These are phyloP conservation scores for Clonostachys rhizophaga DNA, from an alignment of 2,329 filamentous ascomycete genomes.

Conservation along the genomic window DNA sequence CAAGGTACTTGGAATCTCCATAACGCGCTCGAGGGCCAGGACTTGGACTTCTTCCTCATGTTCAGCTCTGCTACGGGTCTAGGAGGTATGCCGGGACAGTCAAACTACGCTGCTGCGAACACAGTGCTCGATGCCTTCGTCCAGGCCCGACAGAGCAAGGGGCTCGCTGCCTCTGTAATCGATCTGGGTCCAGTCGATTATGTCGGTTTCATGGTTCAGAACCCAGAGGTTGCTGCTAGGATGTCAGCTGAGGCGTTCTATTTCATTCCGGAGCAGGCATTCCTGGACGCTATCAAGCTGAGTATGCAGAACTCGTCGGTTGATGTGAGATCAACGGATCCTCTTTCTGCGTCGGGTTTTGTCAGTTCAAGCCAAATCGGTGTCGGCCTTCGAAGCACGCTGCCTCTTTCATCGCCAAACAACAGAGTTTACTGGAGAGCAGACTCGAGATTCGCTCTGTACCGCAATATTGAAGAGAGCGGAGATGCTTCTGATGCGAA, in stretches of 20 bases:
- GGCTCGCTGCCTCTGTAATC: neutral
- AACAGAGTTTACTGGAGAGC: neutral
- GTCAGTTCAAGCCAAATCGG: neutral
- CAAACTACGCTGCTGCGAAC: conserved; percentile 30
- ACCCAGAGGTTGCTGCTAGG: too few relatives aligned
- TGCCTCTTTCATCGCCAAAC: neutral
- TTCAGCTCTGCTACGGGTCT: conserved; percentile 26
- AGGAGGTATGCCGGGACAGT: conserved; percentile 24
- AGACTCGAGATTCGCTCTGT: too few relatives aligned
- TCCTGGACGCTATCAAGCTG: neutral
- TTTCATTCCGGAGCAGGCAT: neutral
- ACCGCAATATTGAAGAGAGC: too few relatives aligned
- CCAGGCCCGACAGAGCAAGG: neutral
- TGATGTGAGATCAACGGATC: neutral
- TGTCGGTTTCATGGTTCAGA: neutral
- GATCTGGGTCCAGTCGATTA: neutral
- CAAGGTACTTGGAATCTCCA: conserved; percentile 23
- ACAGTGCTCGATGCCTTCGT: conserved; percentile 21
- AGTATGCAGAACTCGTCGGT: neutral
- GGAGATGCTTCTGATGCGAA: too few relatives aligned
- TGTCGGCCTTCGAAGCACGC: neutral
- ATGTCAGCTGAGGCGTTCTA: neutral
- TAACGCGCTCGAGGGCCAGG: conserved; percentile 16
- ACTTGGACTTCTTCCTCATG: conserved; percentile 30
- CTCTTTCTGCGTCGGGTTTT: neutral